Evolutionary conservation across 345 rosid genomes (phyloP).

Genomic region (Gossypium bickii): DNA sequence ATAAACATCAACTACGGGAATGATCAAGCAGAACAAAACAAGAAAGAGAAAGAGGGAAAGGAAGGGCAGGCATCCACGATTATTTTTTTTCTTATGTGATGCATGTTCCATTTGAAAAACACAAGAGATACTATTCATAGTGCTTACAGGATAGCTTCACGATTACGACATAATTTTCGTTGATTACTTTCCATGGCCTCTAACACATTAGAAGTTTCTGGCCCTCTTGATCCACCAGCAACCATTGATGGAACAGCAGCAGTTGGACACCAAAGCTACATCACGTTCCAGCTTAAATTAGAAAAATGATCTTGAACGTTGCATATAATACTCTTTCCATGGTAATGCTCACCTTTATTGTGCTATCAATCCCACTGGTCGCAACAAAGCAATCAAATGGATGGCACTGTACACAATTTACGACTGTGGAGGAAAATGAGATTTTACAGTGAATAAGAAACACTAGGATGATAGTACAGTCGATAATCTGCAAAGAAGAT

Average conservation of each 20-base stretch:
- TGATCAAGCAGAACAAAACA: background rate
- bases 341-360: slow-evolving; percentile 66
- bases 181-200: slow-evolving; percentile 83
- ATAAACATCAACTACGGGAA: background rate
- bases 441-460: slow-evolving; percentile 21
- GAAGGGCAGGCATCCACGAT: background rate
- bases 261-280: slow-evolving; percentile 79
- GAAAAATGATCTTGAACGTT: background rate
- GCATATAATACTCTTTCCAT: slow-evolving; percentile 12
- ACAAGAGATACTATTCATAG: background rate
- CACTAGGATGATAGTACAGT: background rate
- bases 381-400: slow-evolving; percentile 93
- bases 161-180: slow-evolving; percentile 50
- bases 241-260: slow-evolving; percentile 67
- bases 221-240: slow-evolving; percentile 77
- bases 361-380: slow-evolving; percentile 92
- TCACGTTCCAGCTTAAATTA: slow-evolving; percentile 7
- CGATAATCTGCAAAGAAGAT: background rate
- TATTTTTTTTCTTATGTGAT: background rate
- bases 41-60: no score
- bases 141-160: slow-evolving; percentile 73
- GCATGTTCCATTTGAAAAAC: background rate
- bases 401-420: slow-evolving; percentile 92
- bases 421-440: slow-evolving; percentile 48
- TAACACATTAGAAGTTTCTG: slow-evolving; percentile 59